These are phyloP conservation scores for Talaromyces funiculosus DNA, from an alignment of 2,329 filamentous ascomycete genomes.

Conservation along the genomic window DNA sequence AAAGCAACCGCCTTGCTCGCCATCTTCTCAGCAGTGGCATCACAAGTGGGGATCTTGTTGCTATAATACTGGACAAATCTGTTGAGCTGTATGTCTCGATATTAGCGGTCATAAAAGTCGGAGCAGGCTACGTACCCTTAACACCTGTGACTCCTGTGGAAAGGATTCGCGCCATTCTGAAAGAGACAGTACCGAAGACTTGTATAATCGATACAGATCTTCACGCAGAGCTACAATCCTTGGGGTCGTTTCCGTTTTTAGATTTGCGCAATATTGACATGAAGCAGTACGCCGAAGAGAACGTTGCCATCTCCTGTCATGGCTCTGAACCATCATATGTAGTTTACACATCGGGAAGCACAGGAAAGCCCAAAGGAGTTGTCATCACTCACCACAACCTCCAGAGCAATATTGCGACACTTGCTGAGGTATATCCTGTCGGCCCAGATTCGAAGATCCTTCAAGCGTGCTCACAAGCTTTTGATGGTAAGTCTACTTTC, in stretches of 20 bases:
- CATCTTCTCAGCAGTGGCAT: conserved; percentile 48
- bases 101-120: conserved; percentile 66
- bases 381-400: conserved; percentile 71
- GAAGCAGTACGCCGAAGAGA: conserved; percentile 15
- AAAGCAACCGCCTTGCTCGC: conserved; percentile 60
- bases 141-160: conserved; percentile 63
- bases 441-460: conserved; percentile 55
- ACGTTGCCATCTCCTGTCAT: conserved; percentile 12
- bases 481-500: conserved; percentile 50
- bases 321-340: conserved; percentile 61
- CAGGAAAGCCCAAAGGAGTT: conserved; percentile 73
- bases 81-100: conserved; percentile 66
- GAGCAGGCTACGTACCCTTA: conserved; percentile 74
- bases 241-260: conserved; percentile 16
- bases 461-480: conserved; percentile 77
- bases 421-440: conserved; percentile 62
- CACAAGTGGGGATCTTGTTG: conserved; percentile 55
- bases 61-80: conserved; percentile 73
- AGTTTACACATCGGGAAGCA: conserved; percentile 79
- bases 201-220: conserved; percentile 34
- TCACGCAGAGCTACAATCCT: neutral
- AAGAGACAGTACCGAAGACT: conserved; percentile 51
- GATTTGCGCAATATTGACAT: conserved; percentile 13
- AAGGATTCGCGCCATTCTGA: conserved; percentile 57
- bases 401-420: conserved; percentile 64